Percentiles rank a stretch among this genome's conserved stretches.
Evolutionary conservation across 768 basidiomycete genomes (phyloP).

Genomic region (Gyrodon lividus): DNA sequence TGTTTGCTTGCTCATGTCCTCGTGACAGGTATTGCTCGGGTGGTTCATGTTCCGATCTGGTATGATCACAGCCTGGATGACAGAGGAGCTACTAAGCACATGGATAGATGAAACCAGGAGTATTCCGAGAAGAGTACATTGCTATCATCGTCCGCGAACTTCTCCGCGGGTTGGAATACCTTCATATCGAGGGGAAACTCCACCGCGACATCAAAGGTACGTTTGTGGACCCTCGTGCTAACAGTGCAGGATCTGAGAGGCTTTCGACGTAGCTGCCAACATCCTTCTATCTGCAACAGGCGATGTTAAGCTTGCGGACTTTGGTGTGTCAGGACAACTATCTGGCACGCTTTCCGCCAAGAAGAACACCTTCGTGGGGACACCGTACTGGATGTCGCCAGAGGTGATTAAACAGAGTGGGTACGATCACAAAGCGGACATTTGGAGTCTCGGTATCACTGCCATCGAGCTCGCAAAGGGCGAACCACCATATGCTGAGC

Average conservation of each 20-base stretch:
- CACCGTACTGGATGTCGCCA: conserved; percentile 99
- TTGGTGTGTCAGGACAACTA: conserved; percentile 97
- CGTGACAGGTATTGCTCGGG: conserved; percentile 86
- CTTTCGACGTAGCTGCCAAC: conserved; percentile 69
- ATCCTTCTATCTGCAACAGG: conserved; percentile 89
- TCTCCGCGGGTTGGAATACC: conserved; percentile 88
- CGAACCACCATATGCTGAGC: conserved; percentile 96
- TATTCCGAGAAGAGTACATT: conserved; percentile 98
- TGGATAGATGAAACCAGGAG: conserved; percentile 93
- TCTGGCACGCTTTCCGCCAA: conserved; percentile 90
- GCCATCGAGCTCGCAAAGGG: conserved; percentile 97
- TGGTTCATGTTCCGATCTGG: conserved; percentile 96
- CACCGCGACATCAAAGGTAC: conserved; percentile 99
- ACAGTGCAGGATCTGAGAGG: neutral
- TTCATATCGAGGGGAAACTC: conserved; percentile 94
- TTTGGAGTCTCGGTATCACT: conserved; percentile 97
- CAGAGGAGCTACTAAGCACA: conserved; percentile 6
- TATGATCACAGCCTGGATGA: conserved; percentile 37
- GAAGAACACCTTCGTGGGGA: conserved; percentile 98
- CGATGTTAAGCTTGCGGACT: conserved; percentile 97
- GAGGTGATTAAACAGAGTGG: conserved; percentile 99
- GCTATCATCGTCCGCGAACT: conserved; percentile 95
- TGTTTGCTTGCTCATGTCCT: conserved; percentile 9
- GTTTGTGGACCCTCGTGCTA: conserved; percentile 7
- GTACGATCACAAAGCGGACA: conserved; percentile 98